Evolutionary conservation across 768 basidiomycete species (phyloP).

Genomic region (Lactifluus pinguis): DNA sequence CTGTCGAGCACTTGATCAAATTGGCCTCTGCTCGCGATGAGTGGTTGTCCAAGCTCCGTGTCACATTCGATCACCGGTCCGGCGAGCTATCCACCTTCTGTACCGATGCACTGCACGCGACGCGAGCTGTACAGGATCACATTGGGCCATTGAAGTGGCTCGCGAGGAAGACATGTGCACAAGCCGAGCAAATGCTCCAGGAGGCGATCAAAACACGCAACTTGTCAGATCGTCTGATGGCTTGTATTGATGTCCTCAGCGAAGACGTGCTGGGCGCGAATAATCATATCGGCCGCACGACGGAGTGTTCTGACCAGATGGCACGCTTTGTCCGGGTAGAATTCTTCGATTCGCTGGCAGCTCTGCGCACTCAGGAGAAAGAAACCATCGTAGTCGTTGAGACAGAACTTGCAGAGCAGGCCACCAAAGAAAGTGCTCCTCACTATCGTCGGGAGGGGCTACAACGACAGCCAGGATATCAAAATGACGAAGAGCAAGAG

Average conservation of each 20-base stretch:
- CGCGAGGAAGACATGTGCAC: background rate
- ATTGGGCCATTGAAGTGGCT: background rate
- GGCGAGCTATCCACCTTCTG: constrained; percentile 7
- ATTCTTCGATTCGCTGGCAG: background rate
- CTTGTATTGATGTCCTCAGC: background rate
- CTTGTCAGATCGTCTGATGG: background rate
- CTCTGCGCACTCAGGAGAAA: background rate
- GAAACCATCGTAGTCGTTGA: background rate
- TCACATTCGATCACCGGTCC: background rate
- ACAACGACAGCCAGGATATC: constrained; percentile 2
- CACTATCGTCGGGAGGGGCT: background rate
- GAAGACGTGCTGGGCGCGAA: background rate
- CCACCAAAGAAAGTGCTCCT: too few species aligned
- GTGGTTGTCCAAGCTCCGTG: background rate
- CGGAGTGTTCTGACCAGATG: constrained; percentile 6
- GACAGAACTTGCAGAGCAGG: background rate
- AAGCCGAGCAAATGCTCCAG: constrained; percentile 4
- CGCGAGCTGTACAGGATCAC: background rate
- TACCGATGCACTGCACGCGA: background rate
- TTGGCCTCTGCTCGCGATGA: constrained; percentile 5
- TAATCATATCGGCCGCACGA: background rate
- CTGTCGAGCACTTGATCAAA: constrained; percentile 4
- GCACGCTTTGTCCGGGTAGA: background rate
- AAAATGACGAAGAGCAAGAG: constrained; percentile 4
- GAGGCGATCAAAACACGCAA: constrained; percentile 9